A percentile compares a stretch with the other conserved stretches of the same genome.
Evolutionary conservation across 2,329 filamentous ascomycete species (phyloP).

Genomic region (Paraphoma sp.): DNA sequence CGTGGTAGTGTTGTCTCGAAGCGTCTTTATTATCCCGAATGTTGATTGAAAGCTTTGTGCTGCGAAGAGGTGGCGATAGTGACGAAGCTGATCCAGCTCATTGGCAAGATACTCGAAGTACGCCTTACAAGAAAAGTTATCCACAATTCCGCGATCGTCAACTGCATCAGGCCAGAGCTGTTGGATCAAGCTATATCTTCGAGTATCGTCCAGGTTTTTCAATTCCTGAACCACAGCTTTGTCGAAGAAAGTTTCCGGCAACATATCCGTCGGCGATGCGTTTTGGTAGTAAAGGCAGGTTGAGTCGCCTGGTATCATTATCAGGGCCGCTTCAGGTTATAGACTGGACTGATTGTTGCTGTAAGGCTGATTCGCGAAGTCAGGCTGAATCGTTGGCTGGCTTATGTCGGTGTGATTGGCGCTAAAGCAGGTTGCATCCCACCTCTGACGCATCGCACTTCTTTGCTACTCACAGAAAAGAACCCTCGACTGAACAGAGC

Average conservation of each 20-base stretch:
- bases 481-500: too few relatives aligned
- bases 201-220: not conserved
- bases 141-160: not conserved
- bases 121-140: not conserved
- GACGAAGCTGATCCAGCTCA: constrained; percentile 6
- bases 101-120: constrained; percentile 4
- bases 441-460: too few relatives aligned
- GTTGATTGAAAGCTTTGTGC: constrained; percentile 3
- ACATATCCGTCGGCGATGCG: not conserved
- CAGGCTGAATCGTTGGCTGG: too few relatives aligned
- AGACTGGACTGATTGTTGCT: too few relatives aligned
- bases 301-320: too few relatives aligned
- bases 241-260: constrained; percentile 1
- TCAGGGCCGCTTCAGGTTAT: too few relatives aligned
- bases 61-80: constrained; percentile 5
- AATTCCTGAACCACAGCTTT: not conserved
- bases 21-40: not conserved
- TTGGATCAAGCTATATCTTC: not conserved
- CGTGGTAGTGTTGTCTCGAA: not conserved
- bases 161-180: not conserved
- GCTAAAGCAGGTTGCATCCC: too few relatives aligned
- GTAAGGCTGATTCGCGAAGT: too few relatives aligned
- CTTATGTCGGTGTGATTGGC: too few relatives aligned
- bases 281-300: not conserved
- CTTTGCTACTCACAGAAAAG: too few relatives aligned